Conservation (phyloP, 176 grass and related monocot species). For the Cocos nucifera region DNA sequence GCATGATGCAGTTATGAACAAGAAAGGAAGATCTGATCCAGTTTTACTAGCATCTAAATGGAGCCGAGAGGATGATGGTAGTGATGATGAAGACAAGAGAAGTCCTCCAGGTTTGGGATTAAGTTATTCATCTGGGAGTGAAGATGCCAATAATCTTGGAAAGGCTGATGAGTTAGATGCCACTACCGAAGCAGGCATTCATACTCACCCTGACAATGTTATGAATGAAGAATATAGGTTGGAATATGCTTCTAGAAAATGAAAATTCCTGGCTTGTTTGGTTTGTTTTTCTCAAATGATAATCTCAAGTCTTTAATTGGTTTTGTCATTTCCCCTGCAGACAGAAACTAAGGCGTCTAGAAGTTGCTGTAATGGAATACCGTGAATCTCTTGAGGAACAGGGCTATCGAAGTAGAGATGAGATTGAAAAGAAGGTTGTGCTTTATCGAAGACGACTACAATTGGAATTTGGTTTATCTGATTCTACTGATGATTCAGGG, state of each 20-base stretch:
- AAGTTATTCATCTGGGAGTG: slow-evolving; percentile 97
- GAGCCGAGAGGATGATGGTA: slow-evolving; percentile 70
- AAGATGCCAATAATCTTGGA: slow-evolving; percentile 44
- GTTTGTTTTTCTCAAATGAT: too few species aligned
- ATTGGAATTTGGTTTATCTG: slow-evolving; percentile 77
- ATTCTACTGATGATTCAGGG: slow-evolving; percentile 41
- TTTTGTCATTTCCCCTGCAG: slow-evolving; percentile 29
- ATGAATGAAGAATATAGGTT: slow-evolving; percentile 87
- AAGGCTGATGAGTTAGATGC: slow-evolving; percentile 40
- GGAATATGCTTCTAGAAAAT: slow-evolving; percentile 5
- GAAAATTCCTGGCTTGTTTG: not conserved
- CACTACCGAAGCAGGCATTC: slow-evolving; percentile 15
- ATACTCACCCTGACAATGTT: slow-evolving; percentile 47
- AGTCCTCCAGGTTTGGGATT: slow-evolving; percentile 51
- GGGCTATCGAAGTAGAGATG: slow-evolving; percentile 58
- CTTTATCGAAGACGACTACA: slow-evolving; percentile 60
- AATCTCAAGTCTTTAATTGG: not conserved
- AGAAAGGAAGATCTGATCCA: slow-evolving; percentile 58
- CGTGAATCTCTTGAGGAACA: slow-evolving; percentile 88
- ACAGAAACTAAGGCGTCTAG: slow-evolving; percentile 80
- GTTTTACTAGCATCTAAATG: slow-evolving; percentile 90
- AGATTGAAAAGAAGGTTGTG: slow-evolving; percentile 82
- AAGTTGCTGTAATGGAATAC: slow-evolving; percentile 88
- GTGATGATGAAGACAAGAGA: slow-evolving; percentile 56
- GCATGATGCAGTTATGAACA: slow-evolving; percentile 22